Base-by-base conservation (phyloP, 257 asterid genomes). In the Lavandula angustifolia region DNA sequence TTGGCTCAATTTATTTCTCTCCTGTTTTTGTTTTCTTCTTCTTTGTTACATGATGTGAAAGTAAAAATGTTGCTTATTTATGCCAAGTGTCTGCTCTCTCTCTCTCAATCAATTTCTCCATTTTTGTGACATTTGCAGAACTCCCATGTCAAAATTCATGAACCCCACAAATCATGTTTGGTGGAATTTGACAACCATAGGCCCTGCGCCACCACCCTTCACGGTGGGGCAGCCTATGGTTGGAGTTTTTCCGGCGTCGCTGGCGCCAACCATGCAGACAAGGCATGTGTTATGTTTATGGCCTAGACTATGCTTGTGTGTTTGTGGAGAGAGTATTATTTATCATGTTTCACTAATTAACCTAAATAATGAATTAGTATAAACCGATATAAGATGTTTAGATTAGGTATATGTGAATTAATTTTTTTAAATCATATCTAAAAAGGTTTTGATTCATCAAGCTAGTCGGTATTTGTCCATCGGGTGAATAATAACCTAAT, bases 1-100 rank as follows among this genome's bases (percentile, higher is more conserved):
- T 47, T 65, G 81, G 71, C 64, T 74, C 52, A 62, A 11, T 54
- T 72, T 54, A 29, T 54, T 72, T 54, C 11, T 72, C 13, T 48
- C 67, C 59, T 71, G 76, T 46, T 56, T 75, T 56, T 68, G 32
- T 53, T 64, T 56, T 68, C 55, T 53, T 48, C 16, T 51, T 46
- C 43, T 29, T 6, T 27, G 43, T 17, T 41, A 51, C 74, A 63
- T 67, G 68, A 41, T 71, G 70, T 70, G 75, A 59, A 56, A 69
- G 70, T 27, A 48, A 57, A 69, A 27, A 44, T 60, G 66, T 66
- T 68, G 65, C 64, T 71, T 76, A 67, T 59, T 8, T 38, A 43
- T 77, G 68, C 58, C 54, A 35, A 77, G 4, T 73, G 18, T 27
- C 51, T 64, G 11, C 60, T 32, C 31, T 13, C 29, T 50, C 27